Conservation (phyloP, 306 rosid genomes). For the Gillenia trifoliata region DNA sequence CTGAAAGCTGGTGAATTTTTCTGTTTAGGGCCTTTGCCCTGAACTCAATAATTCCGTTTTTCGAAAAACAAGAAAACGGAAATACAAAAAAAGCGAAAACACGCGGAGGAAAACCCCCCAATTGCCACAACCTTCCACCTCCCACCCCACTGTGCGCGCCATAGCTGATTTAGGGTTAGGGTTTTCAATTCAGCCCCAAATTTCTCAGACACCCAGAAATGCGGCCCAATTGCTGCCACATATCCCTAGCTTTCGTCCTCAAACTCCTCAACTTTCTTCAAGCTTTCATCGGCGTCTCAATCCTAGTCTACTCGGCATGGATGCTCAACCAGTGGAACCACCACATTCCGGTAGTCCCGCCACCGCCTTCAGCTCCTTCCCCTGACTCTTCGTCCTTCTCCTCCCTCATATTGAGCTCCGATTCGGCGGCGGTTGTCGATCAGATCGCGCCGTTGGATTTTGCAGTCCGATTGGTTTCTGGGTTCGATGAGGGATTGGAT, state of each 20-base stretch:
- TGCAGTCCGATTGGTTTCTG: constrained; percentile 32
- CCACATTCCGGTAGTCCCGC: constrained; percentile 47
- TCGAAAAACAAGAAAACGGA: not conserved
- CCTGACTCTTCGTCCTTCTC: constrained; percentile 30
- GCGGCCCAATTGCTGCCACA: constrained; percentile 71
- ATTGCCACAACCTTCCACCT: not conserved
- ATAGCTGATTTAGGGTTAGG: constrained; percentile 3
- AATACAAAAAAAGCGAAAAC: not conserved
- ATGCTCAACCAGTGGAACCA: constrained; percentile 76
- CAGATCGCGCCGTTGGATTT: constrained; percentile 20
- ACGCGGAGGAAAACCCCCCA: not conserved
- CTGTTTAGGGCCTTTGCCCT: not conserved
- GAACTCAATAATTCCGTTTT: not conserved
- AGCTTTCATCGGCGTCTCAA: constrained; percentile 73
- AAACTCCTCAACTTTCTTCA: constrained; percentile 76
- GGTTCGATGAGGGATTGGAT: constrained; percentile 22
- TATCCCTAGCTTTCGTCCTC: constrained; percentile 66
- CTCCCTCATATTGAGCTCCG: constrained; percentile 21
- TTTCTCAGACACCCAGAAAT: constrained; percentile 19
- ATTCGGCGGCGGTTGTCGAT: constrained; percentile 13
- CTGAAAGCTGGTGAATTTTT: not conserved
- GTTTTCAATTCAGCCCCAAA: not conserved
- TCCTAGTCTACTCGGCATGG: constrained; percentile 75
- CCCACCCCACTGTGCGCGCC: not conserved
- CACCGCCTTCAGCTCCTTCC: constrained; percentile 41